Percentiles rank a stretch among this genome's conserved stretches.
These are phyloP conservation scores for Aspergillus terreus DNA, from an alignment of 2,329 filamentous ascomycete species.

Conservation along the genomic window DNA sequence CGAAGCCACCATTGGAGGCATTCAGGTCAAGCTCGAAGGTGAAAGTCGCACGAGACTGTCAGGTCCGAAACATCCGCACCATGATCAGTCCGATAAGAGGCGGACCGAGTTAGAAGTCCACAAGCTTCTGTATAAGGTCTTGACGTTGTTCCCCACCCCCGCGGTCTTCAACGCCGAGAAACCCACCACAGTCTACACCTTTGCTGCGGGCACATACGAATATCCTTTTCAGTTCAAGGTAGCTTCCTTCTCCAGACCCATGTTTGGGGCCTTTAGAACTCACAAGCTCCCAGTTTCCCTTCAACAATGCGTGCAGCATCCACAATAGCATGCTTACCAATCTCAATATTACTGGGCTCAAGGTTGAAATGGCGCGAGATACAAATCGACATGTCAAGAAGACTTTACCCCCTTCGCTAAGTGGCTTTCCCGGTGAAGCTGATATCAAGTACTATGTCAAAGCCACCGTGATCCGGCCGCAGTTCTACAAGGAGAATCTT, in stretches of 20 bases:
- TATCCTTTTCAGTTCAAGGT: slow-evolving; percentile 51
- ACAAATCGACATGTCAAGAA: slow-evolving; percentile 67
- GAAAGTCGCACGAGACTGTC: slow-evolving; percentile 46
- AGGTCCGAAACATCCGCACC: slow-evolving; percentile 35
- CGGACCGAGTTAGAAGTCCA: slow-evolving; percentile 48
- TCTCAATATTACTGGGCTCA: slow-evolving; percentile 43
- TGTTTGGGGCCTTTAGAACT: neutral
- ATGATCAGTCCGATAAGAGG: slow-evolving; percentile 45
- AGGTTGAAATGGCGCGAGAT: slow-evolving; percentile 44
- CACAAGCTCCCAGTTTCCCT: slow-evolving; percentile 38
- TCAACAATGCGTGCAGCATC: slow-evolving; percentile 47
- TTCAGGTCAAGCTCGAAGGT: slow-evolving; percentile 49
- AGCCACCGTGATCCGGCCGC: slow-evolving; percentile 85
- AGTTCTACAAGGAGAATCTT: slow-evolving; percentile 87
- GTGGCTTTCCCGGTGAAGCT: slow-evolving; percentile 79
- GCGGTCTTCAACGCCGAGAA: slow-evolving; percentile 37
- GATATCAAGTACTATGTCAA: slow-evolving; percentile 95
- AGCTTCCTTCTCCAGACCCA: neutral
- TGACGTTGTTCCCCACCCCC: slow-evolving; percentile 44
- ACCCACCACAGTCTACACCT: slow-evolving; percentile 39
- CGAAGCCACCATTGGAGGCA: slow-evolving; percentile 42
- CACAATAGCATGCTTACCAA: slow-evolving; percentile 45
- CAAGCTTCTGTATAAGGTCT: slow-evolving; percentile 48
- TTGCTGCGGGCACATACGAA: slow-evolving; percentile 44
- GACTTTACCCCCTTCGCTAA: slow-evolving; percentile 83